These are phyloP conservation scores for Millerozyma acaciae DNA, from an alignment of 805 yeast species.

Conservation along the genomic window DNA sequence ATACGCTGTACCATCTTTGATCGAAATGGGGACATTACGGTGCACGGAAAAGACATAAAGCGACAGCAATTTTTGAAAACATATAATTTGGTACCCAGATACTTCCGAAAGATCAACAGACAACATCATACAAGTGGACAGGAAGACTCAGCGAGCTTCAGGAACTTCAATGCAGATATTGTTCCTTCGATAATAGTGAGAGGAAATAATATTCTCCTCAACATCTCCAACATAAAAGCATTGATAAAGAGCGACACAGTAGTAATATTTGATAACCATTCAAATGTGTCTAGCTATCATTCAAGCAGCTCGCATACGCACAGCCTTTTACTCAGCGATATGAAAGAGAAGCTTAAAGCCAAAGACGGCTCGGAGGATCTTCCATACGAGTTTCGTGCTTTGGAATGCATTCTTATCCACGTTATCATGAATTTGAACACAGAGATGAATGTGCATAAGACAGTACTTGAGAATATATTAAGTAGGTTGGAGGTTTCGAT, in stretches of 20 bases:
- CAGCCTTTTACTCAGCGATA: constrained; percentile 39
- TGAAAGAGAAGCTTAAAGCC: constrained; percentile 35
- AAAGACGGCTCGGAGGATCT: constrained; percentile 34
- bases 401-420: constrained; percentile 81
- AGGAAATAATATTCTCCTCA: constrained; percentile 43
- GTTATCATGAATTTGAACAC: constrained; percentile 75
- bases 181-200: constrained; percentile 55
- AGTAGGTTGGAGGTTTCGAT: constrained; percentile 77
- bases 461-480: constrained; percentile 69
- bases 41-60: constrained; percentile 43
- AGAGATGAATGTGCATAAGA: constrained; percentile 82
- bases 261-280: constrained; percentile 39
- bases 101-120: constrained; percentile 51
- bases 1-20: constrained; percentile 51
- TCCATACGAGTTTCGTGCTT: constrained; percentile 87
- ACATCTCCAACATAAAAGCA: constrained; percentile 48
- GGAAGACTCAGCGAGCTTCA: constrained; percentile 4
- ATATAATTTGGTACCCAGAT: constrained; percentile 51
- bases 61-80: constrained; percentile 40
- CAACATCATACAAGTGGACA: constrained; percentile 15
- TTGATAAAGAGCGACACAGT: constrained; percentile 50
- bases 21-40: constrained; percentile 37
- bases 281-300: constrained; percentile 28
- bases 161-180: constrained; percentile 38
- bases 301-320: constrained; percentile 44